Percentiles rank a stretch among this genome's conserved stretches.
phyloP scores from a whole-genome alignment of 495 filamentous ascomycete genomes.

The Talaromyces proteolyticus region DNA sequence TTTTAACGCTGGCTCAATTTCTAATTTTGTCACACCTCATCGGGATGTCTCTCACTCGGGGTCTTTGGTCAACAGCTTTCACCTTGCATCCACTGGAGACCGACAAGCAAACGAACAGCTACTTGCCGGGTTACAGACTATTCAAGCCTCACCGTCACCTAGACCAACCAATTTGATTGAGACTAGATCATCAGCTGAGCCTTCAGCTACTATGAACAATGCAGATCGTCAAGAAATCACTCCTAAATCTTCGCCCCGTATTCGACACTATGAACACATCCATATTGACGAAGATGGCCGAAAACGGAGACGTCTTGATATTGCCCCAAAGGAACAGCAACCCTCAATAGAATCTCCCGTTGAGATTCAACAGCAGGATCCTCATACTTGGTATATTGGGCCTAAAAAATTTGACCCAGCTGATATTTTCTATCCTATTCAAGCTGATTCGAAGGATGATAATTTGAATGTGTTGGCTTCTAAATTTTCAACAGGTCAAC shows the following conservation, averaged over 20 bases:
- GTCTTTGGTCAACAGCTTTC: background rate
- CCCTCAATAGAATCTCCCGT: background rate
- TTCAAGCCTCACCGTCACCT: conserved; percentile 1
- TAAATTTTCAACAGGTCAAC: conserved; percentile 15
- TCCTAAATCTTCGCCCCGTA: background rate
- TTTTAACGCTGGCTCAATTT: background rate
- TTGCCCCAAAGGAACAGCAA: conserved; percentile 6
- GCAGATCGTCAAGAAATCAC: background rate
- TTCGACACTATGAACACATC: conserved; percentile 17
- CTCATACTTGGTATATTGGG: conserved; percentile 23
- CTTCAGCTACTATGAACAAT: too few species aligned
- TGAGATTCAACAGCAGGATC: background rate
- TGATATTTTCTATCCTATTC: conserved; percentile 19
- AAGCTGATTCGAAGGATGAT: conserved; percentile 6
- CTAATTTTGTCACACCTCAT: background rate
- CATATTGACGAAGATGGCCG: conserved; percentile 29
- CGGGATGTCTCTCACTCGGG: background rate
- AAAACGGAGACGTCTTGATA: conserved; percentile 33
- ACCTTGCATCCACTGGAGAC: background rate
- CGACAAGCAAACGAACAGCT: conserved; percentile 1
- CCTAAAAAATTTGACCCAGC: conserved; percentile 11
- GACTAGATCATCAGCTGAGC: background rate
- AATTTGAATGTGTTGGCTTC: conserved; percentile 14
- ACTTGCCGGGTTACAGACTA: background rate
- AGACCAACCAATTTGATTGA: background rate